Base-by-base conservation (phyloP, 164 flowering plant species). In the Tetrastigma voinierianum region DNA sequence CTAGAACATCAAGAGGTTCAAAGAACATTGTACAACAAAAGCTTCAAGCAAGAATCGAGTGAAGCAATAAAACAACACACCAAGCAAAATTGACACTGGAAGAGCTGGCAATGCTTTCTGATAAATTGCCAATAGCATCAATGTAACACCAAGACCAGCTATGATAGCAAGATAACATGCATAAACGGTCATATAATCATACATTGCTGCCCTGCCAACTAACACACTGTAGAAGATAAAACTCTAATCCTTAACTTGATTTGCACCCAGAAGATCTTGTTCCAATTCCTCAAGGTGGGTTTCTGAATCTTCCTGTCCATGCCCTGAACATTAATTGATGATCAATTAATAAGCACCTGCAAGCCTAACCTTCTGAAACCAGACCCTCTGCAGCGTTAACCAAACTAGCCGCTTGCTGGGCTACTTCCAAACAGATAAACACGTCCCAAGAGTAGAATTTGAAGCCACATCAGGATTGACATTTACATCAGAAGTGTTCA, bases 141-240 rank as follows among this genome's bases (percentile, higher is more conserved):
- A 76, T 15, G 98, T 96, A 62, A 91, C 65, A 43, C 98, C 98
- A 59, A 96, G 95, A 65, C 98, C 99, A 55, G 98, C 98, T 53
- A 96, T 80, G 49, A 96, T 90, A 40, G 99, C 97, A 72, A 96
- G 94, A 72, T 96, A 96, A 68, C 98, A 96, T 9, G 99, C 98
- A 78, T 96, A 93, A 16, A 96, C 98, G 0, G 97, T 88, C 97
- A 87, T 96, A 76, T 80, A 82, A 76, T 93, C 98, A 69, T 89
- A 93, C 98, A 90, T 96, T 45, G 99, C 97, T 9, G 99, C 98
- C 71, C 98, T 84, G 19, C 98, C 99, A 70, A 95, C 99, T 67
- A 95, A 76, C 53, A 95, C 98, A 67, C 98, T 92, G 75, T 95
- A 95, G 77, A 95, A 95, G 69, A 95, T 90, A 59, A 95, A 95